Conservation (phyloP, 2,329 filamentous ascomycete species). For the Colletotrichum sp. region DNA sequence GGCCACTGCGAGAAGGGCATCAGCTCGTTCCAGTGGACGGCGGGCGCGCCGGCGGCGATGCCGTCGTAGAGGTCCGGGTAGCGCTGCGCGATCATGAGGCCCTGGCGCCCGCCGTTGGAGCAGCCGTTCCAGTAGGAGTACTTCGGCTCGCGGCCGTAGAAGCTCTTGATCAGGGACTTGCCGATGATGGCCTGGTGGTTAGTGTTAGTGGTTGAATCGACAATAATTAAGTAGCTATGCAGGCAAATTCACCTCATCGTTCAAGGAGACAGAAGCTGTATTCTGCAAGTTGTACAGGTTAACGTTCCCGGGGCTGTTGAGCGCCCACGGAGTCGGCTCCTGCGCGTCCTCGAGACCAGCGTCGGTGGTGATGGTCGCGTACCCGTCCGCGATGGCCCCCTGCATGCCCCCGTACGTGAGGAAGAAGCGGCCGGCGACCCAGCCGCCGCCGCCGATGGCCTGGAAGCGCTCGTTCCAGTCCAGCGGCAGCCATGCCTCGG, state of each 20-base stretch:
- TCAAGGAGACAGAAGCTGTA: constrained; percentile 31
- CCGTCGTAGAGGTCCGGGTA: constrained; percentile 56
- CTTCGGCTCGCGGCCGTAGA: constrained; percentile 41
- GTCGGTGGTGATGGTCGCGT: constrained; percentile 25
- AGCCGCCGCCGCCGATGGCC: constrained; percentile 35
- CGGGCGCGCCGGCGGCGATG: constrained; percentile 27
- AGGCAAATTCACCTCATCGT: constrained; percentile 46
- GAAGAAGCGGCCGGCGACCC: constrained; percentile 24
- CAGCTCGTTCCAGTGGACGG: constrained; percentile 27
- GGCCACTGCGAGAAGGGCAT: not conserved
- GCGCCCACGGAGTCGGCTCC: constrained; percentile 21
- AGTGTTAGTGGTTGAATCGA: constrained; percentile 25
- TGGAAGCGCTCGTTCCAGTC: constrained; percentile 34
- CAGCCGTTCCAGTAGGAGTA: constrained; percentile 57
- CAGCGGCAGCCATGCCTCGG: constrained; percentile 29
- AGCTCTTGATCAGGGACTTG: constrained; percentile 51
- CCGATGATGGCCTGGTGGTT: constrained; percentile 40
- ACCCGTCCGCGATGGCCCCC: constrained; percentile 25
- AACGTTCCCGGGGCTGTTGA: constrained; percentile 16
- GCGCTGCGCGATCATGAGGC: constrained; percentile 48
- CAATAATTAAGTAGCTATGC: constrained; percentile 49
- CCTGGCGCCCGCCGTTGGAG: constrained; percentile 56
- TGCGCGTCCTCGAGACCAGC: constrained; percentile 13
- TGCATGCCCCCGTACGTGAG: constrained; percentile 21
- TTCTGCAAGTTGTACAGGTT: constrained; percentile 32